Evolutionary conservation across 75 land plant genomes (phyloP).

Genomic region (Ceratopteris richardii): DNA sequence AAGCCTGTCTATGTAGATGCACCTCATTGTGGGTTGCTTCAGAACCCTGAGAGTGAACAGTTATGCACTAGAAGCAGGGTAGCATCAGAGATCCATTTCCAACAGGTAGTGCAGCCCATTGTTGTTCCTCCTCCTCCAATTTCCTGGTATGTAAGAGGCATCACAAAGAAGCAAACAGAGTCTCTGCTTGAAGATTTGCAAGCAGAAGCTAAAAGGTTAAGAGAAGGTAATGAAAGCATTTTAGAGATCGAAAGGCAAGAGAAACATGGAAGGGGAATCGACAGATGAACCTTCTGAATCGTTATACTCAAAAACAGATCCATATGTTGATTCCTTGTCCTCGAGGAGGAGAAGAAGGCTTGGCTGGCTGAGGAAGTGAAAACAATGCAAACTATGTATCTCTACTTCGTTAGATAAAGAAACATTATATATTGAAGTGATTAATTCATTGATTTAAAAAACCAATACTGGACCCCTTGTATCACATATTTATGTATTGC

Average conservation of each 20-base stretch:
- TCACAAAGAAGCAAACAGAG: constrained; percentile 73
- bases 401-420: neutral
- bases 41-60: neutral
- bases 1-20: constrained; percentile 79
- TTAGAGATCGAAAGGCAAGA: no score
- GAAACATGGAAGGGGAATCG: no score
- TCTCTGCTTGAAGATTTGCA: constrained; percentile 58
- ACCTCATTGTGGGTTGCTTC: constrained; percentile 17
- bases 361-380: no score
- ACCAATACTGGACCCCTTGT: no score
- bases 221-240: constrained; percentile 19
- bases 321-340: no score
- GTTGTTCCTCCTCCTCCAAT: constrained; percentile 90
- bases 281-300: no score
- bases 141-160: constrained; percentile 87
- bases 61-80: constrained; percentile 44
- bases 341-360: no score
- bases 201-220: constrained; percentile 62
- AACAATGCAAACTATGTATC: no score
- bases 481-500: no score
- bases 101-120: constrained; percentile 78
- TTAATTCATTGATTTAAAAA: no score
- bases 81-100: constrained; percentile 60
- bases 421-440: no score
- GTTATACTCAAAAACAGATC: no score